phyloP scores from a whole-genome alignment of 768 basidiomycete genomes.

The Rhizopogon vinicolor region DNA sequence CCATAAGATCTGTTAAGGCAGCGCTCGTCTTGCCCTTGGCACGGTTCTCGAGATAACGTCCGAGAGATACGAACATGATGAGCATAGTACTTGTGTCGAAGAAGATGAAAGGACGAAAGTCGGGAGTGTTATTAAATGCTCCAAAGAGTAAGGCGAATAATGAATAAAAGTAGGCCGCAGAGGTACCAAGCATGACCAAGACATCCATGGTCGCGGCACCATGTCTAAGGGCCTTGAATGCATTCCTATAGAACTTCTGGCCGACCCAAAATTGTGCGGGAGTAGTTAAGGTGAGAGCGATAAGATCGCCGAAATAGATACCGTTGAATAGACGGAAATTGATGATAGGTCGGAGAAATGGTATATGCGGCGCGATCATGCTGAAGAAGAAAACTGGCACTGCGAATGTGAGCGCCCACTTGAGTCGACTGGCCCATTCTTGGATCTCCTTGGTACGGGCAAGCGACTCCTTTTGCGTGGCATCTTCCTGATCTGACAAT shows the following conservation, averaged over 20 bases:
- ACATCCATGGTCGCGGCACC: constrained; percentile 96
- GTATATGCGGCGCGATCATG: constrained; percentile 77
- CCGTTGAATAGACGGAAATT: constrained; percentile 51
- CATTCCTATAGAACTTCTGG: constrained; percentile 78
- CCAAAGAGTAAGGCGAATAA: constrained; percentile 64
- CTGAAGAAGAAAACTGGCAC: constrained; percentile 90
- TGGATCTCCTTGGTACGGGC: constrained; percentile 87
- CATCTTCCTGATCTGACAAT: constrained; percentile 73
- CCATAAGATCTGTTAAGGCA: constrained; percentile 94
- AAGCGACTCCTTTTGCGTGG: constrained; percentile 81
- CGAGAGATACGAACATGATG: constrained; percentile 94
- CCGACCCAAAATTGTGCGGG: constrained; percentile 95
- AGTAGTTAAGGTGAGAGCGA: constrained; percentile 74
- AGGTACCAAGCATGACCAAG: constrained; percentile 91
- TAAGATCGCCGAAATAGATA: constrained; percentile 77
- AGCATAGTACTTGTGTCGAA: constrained; percentile 99
- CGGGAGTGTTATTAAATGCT: constrained; percentile 55
- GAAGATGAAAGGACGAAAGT: constrained; percentile 81
- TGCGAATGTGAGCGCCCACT: constrained; percentile 73
- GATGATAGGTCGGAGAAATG: constrained; percentile 52
- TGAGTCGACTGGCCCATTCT: constrained; percentile 81
- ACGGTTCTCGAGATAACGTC: constrained; percentile 92
- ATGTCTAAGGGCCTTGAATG: constrained; percentile 90
- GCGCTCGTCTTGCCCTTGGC: constrained; percentile 98
- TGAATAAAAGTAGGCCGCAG: constrained; percentile 92